phyloP scores from a whole-genome alignment of 2,329 filamentous ascomycete genomes.

The Fusarium floridanum region DNA sequence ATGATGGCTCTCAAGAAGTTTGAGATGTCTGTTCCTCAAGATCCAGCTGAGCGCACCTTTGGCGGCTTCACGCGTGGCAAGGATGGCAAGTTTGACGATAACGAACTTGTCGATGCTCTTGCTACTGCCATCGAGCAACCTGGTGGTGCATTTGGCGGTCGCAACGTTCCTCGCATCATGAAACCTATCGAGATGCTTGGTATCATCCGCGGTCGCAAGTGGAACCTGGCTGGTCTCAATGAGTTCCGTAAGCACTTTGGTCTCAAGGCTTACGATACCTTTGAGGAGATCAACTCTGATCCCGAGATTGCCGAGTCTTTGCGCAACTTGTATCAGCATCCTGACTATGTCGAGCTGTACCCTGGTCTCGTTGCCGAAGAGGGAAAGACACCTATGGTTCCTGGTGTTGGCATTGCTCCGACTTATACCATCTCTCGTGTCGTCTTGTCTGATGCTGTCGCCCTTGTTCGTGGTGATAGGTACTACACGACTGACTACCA shows the following conservation, averaged over 20 bases:
- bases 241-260: slow-evolving; percentile 89
- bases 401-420: slow-evolving; percentile 80
- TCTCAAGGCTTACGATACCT: slow-evolving; percentile 79
- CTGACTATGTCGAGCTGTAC: slow-evolving; percentile 85
- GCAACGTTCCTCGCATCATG: slow-evolving; percentile 80
- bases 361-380: slow-evolving; percentile 83
- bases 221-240: slow-evolving; percentile 84
- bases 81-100: slow-evolving; percentile 79
- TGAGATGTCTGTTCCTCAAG: slow-evolving; percentile 70
- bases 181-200: slow-evolving; percentile 83
- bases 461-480: slow-evolving; percentile 82
- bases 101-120: slow-evolving; percentile 80
- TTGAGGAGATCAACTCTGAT: slow-evolving; percentile 87
- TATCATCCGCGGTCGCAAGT: slow-evolving; percentile 81
- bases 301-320: slow-evolving; percentile 76
- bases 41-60: slow-evolving; percentile 78
- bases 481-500: slow-evolving; percentile 86
- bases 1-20: slow-evolving; percentile 73
- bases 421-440: slow-evolving; percentile 83
- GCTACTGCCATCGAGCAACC: slow-evolving; percentile 79
- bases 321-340: slow-evolving; percentile 78
- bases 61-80: slow-evolving; percentile 72
- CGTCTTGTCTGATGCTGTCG: slow-evolving; percentile 81
- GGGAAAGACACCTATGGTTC: slow-evolving; percentile 78
- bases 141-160: slow-evolving; percentile 79